Conservation (phyloP, 352 stramenopile species). For the Poterioochromonas sp. region DNA sequence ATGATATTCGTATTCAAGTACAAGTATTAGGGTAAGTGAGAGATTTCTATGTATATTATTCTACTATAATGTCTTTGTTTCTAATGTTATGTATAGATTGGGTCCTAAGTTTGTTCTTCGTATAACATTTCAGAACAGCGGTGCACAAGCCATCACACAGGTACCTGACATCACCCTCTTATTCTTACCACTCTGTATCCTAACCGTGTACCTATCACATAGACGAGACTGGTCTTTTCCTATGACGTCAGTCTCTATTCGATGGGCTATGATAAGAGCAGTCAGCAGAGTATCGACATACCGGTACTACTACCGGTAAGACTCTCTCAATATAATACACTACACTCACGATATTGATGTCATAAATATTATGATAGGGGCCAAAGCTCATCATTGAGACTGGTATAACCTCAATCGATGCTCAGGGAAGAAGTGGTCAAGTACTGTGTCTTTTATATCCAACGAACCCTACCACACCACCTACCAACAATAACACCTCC, state of each 20-base stretch:
- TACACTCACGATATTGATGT: background rate
- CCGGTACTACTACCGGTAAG: slow-evolving; percentile 17
- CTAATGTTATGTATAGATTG: background rate
- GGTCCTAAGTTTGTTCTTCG: background rate
- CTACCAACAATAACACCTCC: background rate
- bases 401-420: background rate
- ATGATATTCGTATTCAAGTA: background rate
- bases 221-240: background rate
- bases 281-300: background rate
- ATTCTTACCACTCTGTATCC: background rate
- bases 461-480: background rate
- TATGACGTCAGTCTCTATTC: background rate
- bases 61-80: background rate
- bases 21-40: background rate
- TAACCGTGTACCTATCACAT: background rate
- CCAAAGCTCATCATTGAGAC: slow-evolving; percentile 14
- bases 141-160: background rate
- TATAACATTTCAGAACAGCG: background rate
- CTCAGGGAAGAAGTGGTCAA: background rate
- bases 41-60: background rate
- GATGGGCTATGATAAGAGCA: background rate
- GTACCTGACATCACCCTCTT: background rate
- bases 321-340: background rate
- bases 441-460: background rate
- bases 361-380: background rate